A percentile compares a stretch with the other conserved stretches of the same genome.
phyloP scores from a whole-genome alignment of 495 filamentous ascomycete species.

The Astrothelium subdiscretum region DNA sequence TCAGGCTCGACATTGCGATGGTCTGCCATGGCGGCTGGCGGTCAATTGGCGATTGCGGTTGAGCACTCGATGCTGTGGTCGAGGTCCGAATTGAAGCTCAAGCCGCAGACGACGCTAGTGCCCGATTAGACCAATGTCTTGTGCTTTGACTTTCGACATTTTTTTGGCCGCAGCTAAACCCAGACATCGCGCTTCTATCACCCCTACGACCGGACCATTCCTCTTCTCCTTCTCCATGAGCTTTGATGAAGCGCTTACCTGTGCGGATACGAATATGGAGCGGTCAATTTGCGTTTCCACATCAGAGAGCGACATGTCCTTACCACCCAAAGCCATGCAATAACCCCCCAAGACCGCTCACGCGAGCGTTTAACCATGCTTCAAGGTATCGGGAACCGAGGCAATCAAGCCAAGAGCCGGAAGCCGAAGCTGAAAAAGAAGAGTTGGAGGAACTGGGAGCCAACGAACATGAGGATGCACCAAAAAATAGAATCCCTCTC shows the following conservation, averaged over 20 bases:
- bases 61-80: not conserved
- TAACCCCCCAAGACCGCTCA: not conserved
- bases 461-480: not conserved
- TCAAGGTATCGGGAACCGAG: not conserved
- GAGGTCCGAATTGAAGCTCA: not conserved
- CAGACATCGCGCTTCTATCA: not conserved
- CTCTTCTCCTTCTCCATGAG: not conserved
- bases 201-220: not conserved
- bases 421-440: not conserved
- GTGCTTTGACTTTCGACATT: not conserved
- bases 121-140: constrained; percentile 1
- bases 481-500: not conserved
- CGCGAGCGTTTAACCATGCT: not conserved
- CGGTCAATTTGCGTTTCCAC: not conserved
- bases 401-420: not conserved
- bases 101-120: not conserved
- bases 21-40: not conserved
- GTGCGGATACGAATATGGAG: not conserved
- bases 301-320: constrained; percentile 13
- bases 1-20: constrained; percentile 8
- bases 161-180: not conserved
- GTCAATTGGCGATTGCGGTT: not conserved
- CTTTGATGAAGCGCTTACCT: constrained; percentile 1
- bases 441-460: not conserved
- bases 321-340: constrained; percentile 1